Conservation (phyloP, 2,329 filamentous ascomycete genomes). For the Penicillium occitanis region DNA sequence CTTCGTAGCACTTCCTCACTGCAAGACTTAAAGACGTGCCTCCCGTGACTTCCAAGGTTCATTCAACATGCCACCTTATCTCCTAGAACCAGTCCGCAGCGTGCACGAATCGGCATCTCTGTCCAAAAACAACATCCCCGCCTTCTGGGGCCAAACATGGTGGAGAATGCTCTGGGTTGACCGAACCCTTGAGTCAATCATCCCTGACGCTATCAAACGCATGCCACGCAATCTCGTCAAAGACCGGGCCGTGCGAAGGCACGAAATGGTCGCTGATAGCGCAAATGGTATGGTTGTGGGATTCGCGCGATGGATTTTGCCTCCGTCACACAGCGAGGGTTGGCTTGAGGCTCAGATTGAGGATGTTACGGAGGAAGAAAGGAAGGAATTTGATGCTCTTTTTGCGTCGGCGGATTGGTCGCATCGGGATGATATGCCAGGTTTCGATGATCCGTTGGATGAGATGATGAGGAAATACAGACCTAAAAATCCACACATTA, state of each 20-base stretch:
- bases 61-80: not conserved
- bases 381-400: not conserved
- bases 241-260: not conserved
- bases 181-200: not conserved
- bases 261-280: not conserved
- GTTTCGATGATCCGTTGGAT: not conserved
- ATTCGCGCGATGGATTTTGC: not conserved
- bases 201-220: not conserved
- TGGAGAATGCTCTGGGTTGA: conserved; percentile 4
- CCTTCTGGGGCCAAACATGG: not conserved
- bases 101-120: not conserved
- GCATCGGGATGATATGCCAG: not conserved
- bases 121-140: conserved; percentile 1
- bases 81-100: not conserved
- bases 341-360: not conserved
- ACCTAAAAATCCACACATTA: not conserved
- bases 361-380: not conserved
- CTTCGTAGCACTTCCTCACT: not conserved
- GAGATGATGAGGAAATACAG: not conserved
- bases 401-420: not conserved
- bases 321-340: not conserved
- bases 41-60: not conserved
- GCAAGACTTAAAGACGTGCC: not conserved
- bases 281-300: not conserved
- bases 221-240: not conserved